Conservation (phyloP, 768 basidiomycete species). For the Lactarius sp. region DNA sequence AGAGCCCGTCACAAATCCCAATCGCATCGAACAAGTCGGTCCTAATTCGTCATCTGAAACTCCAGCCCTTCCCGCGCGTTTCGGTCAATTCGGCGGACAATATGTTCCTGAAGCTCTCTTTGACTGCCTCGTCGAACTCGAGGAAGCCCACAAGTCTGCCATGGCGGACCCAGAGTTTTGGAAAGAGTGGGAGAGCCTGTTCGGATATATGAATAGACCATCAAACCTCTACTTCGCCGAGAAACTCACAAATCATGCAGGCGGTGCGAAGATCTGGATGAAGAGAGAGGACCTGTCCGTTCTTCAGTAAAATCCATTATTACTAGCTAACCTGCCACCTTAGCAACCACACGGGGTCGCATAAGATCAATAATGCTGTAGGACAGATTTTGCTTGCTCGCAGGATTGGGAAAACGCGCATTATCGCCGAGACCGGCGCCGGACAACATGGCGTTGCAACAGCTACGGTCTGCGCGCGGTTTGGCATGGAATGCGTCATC, state of each 20-base stretch:
- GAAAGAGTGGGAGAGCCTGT: slow-evolving; percentile 85
- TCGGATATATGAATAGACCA: slow-evolving; percentile 92
- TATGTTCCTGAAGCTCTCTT: slow-evolving; percentile 97
- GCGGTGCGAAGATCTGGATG: slow-evolving; percentile 95
- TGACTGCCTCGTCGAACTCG: slow-evolving; percentile 85
- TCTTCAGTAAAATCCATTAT: not conserved
- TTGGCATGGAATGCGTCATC: slow-evolving; percentile 90
- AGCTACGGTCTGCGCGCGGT: slow-evolving; percentile 95
- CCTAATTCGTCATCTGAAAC: slow-evolving; percentile 34
- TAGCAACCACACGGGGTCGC: slow-evolving; percentile 96
- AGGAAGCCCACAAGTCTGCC: slow-evolving; percentile 85
- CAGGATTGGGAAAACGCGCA: slow-evolving; percentile 90
- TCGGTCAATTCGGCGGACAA: slow-evolving; percentile 95
- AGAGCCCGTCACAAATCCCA: slow-evolving; percentile 33
- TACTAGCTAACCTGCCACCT: slow-evolving; percentile 9
- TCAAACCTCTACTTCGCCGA: slow-evolving; percentile 89
- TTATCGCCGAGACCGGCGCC: slow-evolving; percentile 98
- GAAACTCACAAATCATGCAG: slow-evolving; percentile 81
- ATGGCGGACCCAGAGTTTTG: slow-evolving; percentile 85
- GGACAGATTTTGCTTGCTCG: slow-evolving; percentile 97
- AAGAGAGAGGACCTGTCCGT: slow-evolving; percentile 87
- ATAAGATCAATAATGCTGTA: slow-evolving; percentile 99
- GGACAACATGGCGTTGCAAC: slow-evolving; percentile 99
- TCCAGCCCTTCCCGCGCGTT: slow-evolving; percentile 67
- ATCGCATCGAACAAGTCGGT: slow-evolving; percentile 31